Conservation (phyloP, 1,139 yeast genomes). For the Pichia sp. region DNA sequence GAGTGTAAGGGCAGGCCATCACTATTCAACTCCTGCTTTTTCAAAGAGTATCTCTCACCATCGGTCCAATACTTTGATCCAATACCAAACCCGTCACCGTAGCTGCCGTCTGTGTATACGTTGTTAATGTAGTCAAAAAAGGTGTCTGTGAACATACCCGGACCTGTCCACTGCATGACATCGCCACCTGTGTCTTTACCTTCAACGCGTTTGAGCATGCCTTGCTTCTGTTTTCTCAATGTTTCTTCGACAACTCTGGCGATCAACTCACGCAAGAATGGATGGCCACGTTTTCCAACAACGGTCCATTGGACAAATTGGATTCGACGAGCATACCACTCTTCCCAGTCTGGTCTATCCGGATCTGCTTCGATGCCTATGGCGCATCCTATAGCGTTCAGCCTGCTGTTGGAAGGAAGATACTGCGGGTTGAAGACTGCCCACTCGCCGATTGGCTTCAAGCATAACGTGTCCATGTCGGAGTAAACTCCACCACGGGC, state of each 20-base stretch:
- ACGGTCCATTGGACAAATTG: conserved; percentile 83
- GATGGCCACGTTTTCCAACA: conserved; percentile 68
- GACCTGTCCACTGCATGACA: conserved; percentile 81
- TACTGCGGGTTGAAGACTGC: conserved; percentile 21
- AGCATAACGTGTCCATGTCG: conserved; percentile 62
- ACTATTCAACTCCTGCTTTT: conserved; percentile 21
- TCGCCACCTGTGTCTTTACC: conserved; percentile 53
- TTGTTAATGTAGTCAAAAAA: conserved; percentile 61
- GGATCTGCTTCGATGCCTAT: conserved; percentile 84
- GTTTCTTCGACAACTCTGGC: conserved; percentile 63
- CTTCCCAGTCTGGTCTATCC: conserved; percentile 64
- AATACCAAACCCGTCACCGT: conserved; percentile 31
- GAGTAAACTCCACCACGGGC: conserved; percentile 80
- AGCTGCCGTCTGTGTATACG: conserved; percentile 25
- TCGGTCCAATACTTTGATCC: conserved; percentile 29
- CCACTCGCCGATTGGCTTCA: conserved; percentile 50
- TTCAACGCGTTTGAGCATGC: conserved; percentile 30
- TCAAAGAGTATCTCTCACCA: conserved; percentile 21
- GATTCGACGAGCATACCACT: conserved; percentile 67
- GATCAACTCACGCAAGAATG: conserved; percentile 63
- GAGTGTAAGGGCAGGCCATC: conserved; percentile 24
- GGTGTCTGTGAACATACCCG: conserved; percentile 73
- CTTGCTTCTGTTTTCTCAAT: conserved; percentile 37
- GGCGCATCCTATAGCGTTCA: conserved; percentile 47
- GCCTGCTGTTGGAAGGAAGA: background rate